phyloP scores from a whole-genome alignment of 306 rosid genomes.

The Vachellia pachyceras region DNA sequence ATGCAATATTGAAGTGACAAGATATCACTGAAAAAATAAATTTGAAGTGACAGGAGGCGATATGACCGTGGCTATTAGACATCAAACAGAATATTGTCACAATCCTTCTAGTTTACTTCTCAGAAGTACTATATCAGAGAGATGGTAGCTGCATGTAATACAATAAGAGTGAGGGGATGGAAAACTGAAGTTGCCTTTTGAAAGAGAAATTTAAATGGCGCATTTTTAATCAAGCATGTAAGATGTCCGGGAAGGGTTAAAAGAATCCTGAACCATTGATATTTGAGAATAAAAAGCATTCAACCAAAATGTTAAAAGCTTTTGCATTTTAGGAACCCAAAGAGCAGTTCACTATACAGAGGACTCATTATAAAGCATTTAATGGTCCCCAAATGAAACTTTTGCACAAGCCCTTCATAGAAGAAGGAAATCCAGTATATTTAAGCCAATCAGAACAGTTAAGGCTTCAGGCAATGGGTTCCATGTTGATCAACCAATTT shows the following conservation, averaged over 20 bases:
- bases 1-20: slow-evolving; percentile 17
- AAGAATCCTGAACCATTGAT: slow-evolving; percentile 13
- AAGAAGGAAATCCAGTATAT: slow-evolving; percentile 21
- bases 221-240: background rate
- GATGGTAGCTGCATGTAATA: background rate
- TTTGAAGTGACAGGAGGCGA: slow-evolving; percentile 24
- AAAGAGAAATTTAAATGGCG: background rate
- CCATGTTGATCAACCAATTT: slow-evolving; percentile 9
- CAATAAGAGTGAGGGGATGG: background rate
- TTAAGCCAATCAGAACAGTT: slow-evolving; percentile 33
- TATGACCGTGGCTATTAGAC: slow-evolving; percentile 14
- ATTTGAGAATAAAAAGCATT: slow-evolving; percentile 10
- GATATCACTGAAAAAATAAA: background rate
- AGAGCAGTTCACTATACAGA: slow-evolving; percentile 8
- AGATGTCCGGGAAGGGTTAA: background rate
- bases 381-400: background rate
- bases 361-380: background rate
- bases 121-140: background rate
- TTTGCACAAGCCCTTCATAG: slow-evolving; percentile 12
- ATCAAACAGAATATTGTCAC: slow-evolving; percentile 7
- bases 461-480: slow-evolving; percentile 3
- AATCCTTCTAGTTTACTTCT: slow-evolving; percentile 15
- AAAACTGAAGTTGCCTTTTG: background rate
- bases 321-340: slow-evolving; percentile 23
- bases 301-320: background rate